phyloP scores from a whole-genome alignment of 129 eudicot genomes.

The Flaveria linearis region DNA sequence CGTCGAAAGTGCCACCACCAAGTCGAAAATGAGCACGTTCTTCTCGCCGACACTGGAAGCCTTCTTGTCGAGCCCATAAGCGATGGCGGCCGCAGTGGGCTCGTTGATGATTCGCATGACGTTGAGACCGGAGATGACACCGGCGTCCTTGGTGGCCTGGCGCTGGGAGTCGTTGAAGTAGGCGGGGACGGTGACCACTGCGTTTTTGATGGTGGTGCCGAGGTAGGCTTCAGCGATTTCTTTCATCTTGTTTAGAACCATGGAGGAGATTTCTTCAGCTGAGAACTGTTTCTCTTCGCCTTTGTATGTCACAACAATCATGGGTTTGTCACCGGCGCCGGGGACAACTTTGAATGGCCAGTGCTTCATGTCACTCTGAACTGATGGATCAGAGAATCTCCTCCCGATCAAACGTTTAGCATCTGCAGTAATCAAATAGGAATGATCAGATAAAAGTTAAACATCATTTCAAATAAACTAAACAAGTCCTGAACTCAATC shows the following conservation, averaged over 20 bases:
- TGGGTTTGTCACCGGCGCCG: slow-evolving; percentile 78
- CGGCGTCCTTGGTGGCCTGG: slow-evolving; percentile 86
- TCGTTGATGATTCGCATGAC: slow-evolving; percentile 80
- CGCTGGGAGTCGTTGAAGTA: slow-evolving; percentile 87
- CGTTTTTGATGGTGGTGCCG: slow-evolving; percentile 64
- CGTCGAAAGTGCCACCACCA: slow-evolving; percentile 91
- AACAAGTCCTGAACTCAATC: too few relatives aligned
- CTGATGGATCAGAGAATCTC: slow-evolving; percentile 67
- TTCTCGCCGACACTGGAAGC: slow-evolving; percentile 82
- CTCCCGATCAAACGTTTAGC: slow-evolving; percentile 81
- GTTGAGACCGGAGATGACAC: slow-evolving; percentile 77
- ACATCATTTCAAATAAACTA: neutral
- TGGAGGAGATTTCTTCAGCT: slow-evolving; percentile 85
- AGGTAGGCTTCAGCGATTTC: slow-evolving; percentile 80
- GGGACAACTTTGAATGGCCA: slow-evolving; percentile 80
- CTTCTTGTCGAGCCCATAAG: slow-evolving; percentile 76
- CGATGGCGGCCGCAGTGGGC: slow-evolving; percentile 87
- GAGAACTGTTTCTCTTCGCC: slow-evolving; percentile 75
- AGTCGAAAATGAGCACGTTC: slow-evolving; percentile 73
- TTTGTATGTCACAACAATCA: slow-evolving; percentile 65
- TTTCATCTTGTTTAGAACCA: slow-evolving; percentile 75
- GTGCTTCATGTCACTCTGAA: slow-evolving; percentile 67
- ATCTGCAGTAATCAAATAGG: slow-evolving; percentile 34
- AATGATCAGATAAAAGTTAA: neutral
- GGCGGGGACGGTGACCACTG: slow-evolving; percentile 80